Base-by-base conservation (phyloP, 2,329 filamentous ascomycete genomes). In the Rhynchosporium agropyri region DNA sequence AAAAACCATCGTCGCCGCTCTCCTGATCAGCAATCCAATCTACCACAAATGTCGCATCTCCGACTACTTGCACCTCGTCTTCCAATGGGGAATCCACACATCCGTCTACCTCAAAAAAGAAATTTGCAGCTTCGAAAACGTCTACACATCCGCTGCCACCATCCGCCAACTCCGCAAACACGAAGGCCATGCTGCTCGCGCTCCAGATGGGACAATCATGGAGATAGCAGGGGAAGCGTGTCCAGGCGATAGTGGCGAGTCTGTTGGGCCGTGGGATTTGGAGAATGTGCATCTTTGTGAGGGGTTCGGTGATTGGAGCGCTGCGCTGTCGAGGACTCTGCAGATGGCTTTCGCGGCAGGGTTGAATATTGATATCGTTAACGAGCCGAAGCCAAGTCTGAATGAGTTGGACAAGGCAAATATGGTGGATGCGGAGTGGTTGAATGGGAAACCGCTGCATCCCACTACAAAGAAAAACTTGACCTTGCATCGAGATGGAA, bases 31-130 rank as follows among this genome's bases (percentile, higher is more conserved):
- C 33, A 60, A 43, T 36, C 46, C 58, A 0, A 36, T 60, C 36
- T 60, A 42, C 28, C 58, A 53, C 48, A 60, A 42, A 45, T 60
- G 58, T 31, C 58, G 58, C 5, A 45, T 60, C 46, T 53, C 48
- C 4, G 58, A 53, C 38, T 26, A 60, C 28, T 36, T 60, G 12
- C 28, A 43, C 46, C 58, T 60, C 36, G 48, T 45, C 48, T 53
- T 60, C 13, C 48, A 51, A 43, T 60, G 58, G 58, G 58, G 58
- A 1, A 40, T 60, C 26, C 58, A 60, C 58, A 43, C 28, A 2
- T 36, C 31, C 10, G 29, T 40, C n/a, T 29, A 40, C 45, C 15
- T 33, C 12, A 46, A 48, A 7, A 10, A 9, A 3, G 33, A 49
- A 4, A 15, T 58, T 6, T 20, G 20, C n/a, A 10, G 38, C 15